These are phyloP conservation scores for Diplotaxis tenuifolia DNA, from an alignment of 345 rosid genomes.

Conservation along the genomic window DNA sequence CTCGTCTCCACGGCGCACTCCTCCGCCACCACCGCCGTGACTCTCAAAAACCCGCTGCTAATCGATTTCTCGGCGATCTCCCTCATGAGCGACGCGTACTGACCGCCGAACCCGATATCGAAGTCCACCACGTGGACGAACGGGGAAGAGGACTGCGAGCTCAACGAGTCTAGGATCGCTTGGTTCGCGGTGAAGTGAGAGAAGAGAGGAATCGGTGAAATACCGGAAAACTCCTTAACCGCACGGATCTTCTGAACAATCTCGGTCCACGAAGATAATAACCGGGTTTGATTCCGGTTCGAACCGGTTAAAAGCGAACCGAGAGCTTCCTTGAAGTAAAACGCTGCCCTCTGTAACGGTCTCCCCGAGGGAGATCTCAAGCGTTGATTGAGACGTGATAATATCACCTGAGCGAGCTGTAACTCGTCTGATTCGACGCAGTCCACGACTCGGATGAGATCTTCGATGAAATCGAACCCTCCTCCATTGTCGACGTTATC, in stretches of 20 bases:
- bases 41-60: conserved; percentile 50
- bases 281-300: conserved; percentile 40
- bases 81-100: conserved; percentile 83
- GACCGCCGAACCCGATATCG: conserved; percentile 90
- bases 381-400: conserved; percentile 75
- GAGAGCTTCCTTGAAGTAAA: conserved; percentile 87
- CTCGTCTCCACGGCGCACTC: conserved; percentile 63
- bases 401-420: conserved; percentile 68
- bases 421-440: conserved; percentile 78
- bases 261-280: conserved; percentile 62
- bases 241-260: conserved; percentile 71
- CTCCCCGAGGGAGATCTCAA: conserved; percentile 59
- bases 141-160: conserved; percentile 44
- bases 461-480: conserved; percentile 66
- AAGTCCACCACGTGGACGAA: conserved; percentile 84
- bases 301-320: conserved; percentile 51
- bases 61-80: conserved; percentile 62
- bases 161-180: conserved; percentile 74
- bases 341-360: conserved; percentile 84
- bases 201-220: conserved; percentile 92
- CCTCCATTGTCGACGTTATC: conserved; percentile 28
- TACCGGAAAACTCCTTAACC: conserved; percentile 62
- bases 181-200: conserved; percentile 83
- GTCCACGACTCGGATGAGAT: conserved; percentile 73
- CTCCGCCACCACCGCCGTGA: conserved; percentile 81